phyloP scores from a whole-genome alignment of 129 eudicot genomes.

The Apium graveolens region DNA sequence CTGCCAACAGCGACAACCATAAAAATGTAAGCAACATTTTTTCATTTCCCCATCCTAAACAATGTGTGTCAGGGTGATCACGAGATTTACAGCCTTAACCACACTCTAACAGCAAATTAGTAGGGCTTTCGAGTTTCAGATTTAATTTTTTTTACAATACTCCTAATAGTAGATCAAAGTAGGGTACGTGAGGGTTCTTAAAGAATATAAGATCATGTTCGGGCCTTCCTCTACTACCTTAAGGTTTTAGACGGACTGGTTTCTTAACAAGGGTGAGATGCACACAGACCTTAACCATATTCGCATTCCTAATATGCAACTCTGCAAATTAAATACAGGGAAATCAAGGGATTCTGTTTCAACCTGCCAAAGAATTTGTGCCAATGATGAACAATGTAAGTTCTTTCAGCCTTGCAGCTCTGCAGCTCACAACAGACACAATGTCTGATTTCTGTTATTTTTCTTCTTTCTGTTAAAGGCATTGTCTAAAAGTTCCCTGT shows the following conservation, averaged over 20 bases:
- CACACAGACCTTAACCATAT: too few relatives aligned
- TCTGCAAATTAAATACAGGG: constrained; percentile 22
- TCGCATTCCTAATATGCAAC: not conserved
- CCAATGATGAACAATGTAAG: constrained; percentile 71
- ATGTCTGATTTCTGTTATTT: not conserved
- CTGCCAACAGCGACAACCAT: constrained; percentile 34
- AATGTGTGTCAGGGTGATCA: too few relatives aligned
- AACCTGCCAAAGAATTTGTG: constrained; percentile 78
- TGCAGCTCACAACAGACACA: not conserved
- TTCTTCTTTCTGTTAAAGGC: not conserved
- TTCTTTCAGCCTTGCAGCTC: not conserved
- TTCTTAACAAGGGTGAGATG: too few relatives aligned
- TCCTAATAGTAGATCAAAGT: too few relatives aligned
- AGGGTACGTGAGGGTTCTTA: too few relatives aligned
- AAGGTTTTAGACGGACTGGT: too few relatives aligned
- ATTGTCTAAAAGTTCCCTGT: not conserved
- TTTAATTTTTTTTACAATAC: too few relatives aligned
- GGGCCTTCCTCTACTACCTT: too few relatives aligned
- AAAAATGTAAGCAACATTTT: constrained; percentile 32
- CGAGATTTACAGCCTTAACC: not conserved
- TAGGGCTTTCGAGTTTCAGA: too few relatives aligned
- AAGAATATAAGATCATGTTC: too few relatives aligned
- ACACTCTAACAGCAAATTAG: too few relatives aligned
- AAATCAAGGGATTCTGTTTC: constrained; percentile 61
- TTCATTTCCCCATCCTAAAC: not conserved